Evolutionary conservation across 495 filamentous ascomycete species (phyloP), one percentile per base, ranked within the genome.

Genomic region (Oleoguttula mirabilis): DNA sequence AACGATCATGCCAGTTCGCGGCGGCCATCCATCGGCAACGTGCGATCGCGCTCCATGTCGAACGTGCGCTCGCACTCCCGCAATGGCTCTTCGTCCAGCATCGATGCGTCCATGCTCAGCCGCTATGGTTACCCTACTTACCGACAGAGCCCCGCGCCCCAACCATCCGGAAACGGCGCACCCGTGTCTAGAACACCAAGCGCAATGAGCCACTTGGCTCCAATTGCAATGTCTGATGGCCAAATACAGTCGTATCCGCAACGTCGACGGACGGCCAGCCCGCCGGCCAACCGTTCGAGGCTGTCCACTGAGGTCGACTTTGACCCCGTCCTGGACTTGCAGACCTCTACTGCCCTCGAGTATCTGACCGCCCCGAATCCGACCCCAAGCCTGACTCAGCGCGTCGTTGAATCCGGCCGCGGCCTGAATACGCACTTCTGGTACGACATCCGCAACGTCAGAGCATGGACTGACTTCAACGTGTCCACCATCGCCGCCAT

Each of bases 361-460:
- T 90, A 92, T 55, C 70, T 95, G 23, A 88, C 82, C 10, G 64
- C 71, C 0, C 66, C 82, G 33, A 93, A 88, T 50, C 86, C 84
- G 25, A 73, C 82, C 15, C 80, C 87, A 7, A 77, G 76, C 23
- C 67, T 93, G n/a, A 82, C 92, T 11, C 82, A 79, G 49, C 82
- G 78, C 41, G 48, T 45, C 15, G 73, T 88, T 53, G 84, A 77
- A 50, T 75, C 82, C 57, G 69, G 73, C 17, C 75, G 84, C 28
- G 78, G 79, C 32, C 60, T 78, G 52, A 76, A 82, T 55, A 79
- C 78, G 54, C 80, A 92, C 57, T 88, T 84, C 57, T 95, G 87
- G 87, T 95, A 82, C 82, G 87, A 95, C 49, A 72, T 94, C 41
- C 82, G 87, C 36, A 87, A 92, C 52, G 67, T 94, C 47, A 77